These are phyloP conservation scores for Alternaria sp. DNA, from an alignment of 2,329 filamentous ascomycete genomes.

Conservation along the genomic window DNA sequence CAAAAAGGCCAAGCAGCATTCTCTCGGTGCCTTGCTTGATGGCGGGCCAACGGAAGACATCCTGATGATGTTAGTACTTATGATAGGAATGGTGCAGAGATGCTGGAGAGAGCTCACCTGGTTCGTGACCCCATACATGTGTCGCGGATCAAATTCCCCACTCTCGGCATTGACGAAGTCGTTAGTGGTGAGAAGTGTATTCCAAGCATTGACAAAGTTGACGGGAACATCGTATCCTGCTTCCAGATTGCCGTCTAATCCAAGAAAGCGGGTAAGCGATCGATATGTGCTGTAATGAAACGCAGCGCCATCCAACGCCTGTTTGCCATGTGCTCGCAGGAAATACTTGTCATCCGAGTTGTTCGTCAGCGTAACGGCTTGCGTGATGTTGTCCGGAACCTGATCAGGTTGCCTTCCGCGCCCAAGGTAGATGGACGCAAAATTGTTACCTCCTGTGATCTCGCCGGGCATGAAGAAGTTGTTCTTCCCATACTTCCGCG, in stretches of 20 bases:
- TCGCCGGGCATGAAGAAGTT: conserved; percentile 71
- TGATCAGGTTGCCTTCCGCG: background rate
- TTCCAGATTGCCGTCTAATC: conserved; percentile 57
- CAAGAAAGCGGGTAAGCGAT: conserved; percentile 66
- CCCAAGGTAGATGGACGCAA: conserved; percentile 54
- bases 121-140: conserved; percentile 70
- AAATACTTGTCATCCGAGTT: background rate
- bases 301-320: conserved; percentile 64
- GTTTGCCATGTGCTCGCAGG: background rate
- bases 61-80: background rate
- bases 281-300: conserved; percentile 72
- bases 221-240: conserved; percentile 27
- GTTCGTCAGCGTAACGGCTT: background rate
- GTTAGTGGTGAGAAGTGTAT: conserved; percentile 63
- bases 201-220: conserved; percentile 62
- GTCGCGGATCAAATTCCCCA: conserved; percentile 67
- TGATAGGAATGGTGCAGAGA: background rate
- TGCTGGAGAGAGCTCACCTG: conserved; percentile 70
- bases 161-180: conserved; percentile 67
- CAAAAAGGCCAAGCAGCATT: background rate
- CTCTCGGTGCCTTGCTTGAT: background rate
- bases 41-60: background rate
- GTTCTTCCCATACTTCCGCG: conserved; percentile 62
- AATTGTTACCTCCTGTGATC: conserved; percentile 67
- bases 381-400: background rate